Conservation (phyloP, 371 early-diverging fungal species). For the Rhizopus microsporus region DNA sequence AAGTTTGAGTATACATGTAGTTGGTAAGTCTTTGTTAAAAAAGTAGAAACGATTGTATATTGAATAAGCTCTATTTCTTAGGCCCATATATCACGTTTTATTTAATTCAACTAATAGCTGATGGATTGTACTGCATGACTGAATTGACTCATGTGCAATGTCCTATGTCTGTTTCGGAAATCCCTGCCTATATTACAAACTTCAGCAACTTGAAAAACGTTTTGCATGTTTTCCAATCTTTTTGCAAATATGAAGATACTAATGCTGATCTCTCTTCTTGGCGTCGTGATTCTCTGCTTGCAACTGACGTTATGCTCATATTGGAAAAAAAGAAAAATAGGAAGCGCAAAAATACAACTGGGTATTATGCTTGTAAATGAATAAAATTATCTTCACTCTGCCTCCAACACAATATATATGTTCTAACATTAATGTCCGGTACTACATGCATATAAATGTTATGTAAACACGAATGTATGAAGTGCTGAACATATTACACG, state of each 20-base stretch:
- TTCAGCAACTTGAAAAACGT: constrained; percentile 16
- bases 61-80: constrained; percentile 21
- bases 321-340: constrained; percentile 8
- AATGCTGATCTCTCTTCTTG: constrained; percentile 19
- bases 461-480: too few species aligned
- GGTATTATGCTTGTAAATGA: constrained; percentile 13
- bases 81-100: constrained; percentile 23
- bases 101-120: constrained; percentile 27
- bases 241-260: constrained; percentile 15
- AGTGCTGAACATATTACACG: too few species aligned
- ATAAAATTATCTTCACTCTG: constrained; percentile 17
- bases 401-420: constrained; percentile 19
- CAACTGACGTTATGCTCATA: constrained; percentile 16
- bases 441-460: constrained; percentile 17
- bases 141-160: constrained; percentile 22
- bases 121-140: constrained; percentile 31
- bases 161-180: constrained; percentile 26
- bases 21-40: constrained; percentile 18
- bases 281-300: constrained; percentile 13
- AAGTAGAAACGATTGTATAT: constrained; percentile 8
- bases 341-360: constrained; percentile 16
- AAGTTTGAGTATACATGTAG: constrained; percentile 17
- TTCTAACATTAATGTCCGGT: constrained; percentile 19
- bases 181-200: constrained; percentile 25
- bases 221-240: constrained; percentile 17